Evolutionary conservation across 2,329 filamentous ascomycete species (phyloP), one percentile per base, ranked within the genome.

Genomic region (Laburnicola sp.): DNA sequence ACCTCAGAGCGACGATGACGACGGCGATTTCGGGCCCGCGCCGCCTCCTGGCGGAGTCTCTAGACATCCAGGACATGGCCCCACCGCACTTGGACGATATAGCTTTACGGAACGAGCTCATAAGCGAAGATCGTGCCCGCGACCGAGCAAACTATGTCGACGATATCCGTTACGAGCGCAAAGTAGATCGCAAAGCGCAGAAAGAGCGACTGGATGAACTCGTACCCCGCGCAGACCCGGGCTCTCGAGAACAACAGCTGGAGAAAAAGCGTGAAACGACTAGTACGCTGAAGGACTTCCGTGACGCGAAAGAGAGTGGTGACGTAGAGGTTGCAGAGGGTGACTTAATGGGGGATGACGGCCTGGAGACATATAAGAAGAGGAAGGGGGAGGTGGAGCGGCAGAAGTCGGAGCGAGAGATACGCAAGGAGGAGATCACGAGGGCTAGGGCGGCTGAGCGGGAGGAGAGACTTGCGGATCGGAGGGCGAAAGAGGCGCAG

Each of bases 321-420:
- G 80, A 73, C 56, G 81, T 77, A 16, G 88, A 89, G 41, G 80
- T 91, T 0, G 80, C 81, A 0, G 92, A 96, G 9, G 77, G 78
- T 11, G 88, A 95, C 47, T 70, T 97, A 23, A 88, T 97, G 85
- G 89, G 89, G 3, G 86, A 82, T 1, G 86, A 82, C 38, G 83
- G 81, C 1, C 82, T 82, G 1, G 87, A 91, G 52, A 74, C 74
- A 11, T 85, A 86, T 58, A 92, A 87, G 76, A 80, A 79, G 63
- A 76, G 82, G 68, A 84, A 87, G 71, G 82, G 83, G 59, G 82
- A 78, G 51, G 78, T 84, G 62, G 83, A 90, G 74, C 77, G 71
- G 61, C 86, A 86, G 74, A 95, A 93, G 80, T 90, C 86, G 61
- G 91, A 96, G 72, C 74, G 92, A 45, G 91, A 97, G 78, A 75